phyloP scores from a whole-genome alignment of 768 basidiomycete genomes.

The Omphalotus guepiniiformis region DNA sequence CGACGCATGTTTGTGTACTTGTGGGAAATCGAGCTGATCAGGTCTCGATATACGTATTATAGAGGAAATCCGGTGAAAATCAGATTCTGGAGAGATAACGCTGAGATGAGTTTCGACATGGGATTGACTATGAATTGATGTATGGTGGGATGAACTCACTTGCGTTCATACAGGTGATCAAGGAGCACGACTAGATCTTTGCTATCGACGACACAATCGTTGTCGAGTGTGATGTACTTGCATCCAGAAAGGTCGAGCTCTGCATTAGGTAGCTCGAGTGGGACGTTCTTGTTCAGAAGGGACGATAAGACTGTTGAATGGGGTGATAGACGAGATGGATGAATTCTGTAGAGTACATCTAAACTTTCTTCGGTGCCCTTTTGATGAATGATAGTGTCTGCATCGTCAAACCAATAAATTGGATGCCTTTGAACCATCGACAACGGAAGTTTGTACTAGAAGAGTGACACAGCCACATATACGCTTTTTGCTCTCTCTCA shows the following conservation, averaged over 20 bases:
- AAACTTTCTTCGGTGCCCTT: slow-evolving; percentile 20
- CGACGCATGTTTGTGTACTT: slow-evolving; percentile 42
- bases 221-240: slow-evolving; percentile 28
- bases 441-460: too few species aligned
- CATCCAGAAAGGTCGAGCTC: slow-evolving; percentile 1
- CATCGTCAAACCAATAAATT: slow-evolving; percentile 65
- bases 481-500: not conserved
- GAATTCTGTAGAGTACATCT: slow-evolving; percentile 51
- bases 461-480: not conserved
- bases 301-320: slow-evolving; percentile 5
- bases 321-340: slow-evolving; percentile 45
- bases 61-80: slow-evolving; percentile 46
- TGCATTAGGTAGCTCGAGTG: slow-evolving; percentile 3
- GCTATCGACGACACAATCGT: slow-evolving; percentile 31
- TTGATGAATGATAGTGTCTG: slow-evolving; percentile 45
- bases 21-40: slow-evolving; percentile 52
- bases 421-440: slow-evolving; percentile 33
- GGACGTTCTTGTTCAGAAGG: slow-evolving; percentile 26
- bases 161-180: slow-evolving; percentile 64
- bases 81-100: slow-evolving; percentile 37
- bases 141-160: slow-evolving; percentile 37
- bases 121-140: not conserved
- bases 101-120: slow-evolving; percentile 28
- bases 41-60: slow-evolving; percentile 56
- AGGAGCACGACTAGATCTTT: slow-evolving; percentile 54